phyloP scores from a whole-genome alignment of 2,329 filamentous ascomycete genomes.

The Phoma sp. region DNA sequence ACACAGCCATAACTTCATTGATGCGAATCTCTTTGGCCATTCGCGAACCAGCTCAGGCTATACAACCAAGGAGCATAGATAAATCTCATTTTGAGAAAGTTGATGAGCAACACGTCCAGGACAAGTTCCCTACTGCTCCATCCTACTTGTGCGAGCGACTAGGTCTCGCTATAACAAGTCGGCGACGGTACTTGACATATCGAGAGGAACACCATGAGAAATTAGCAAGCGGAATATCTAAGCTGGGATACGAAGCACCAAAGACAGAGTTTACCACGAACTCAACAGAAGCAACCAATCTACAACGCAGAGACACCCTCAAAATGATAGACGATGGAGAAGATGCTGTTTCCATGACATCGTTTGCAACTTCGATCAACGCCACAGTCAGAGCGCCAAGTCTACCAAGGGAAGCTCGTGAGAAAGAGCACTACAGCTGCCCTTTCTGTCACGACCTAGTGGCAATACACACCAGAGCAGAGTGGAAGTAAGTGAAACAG shows the following conservation, averaged over 20 bases:
- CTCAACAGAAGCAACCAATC: constrained; percentile 26
- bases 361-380: constrained; percentile 30
- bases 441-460: constrained; percentile 41
- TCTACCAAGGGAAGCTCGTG: constrained; percentile 29
- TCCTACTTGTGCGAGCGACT: constrained; percentile 31
- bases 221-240: constrained; percentile 29
- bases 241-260: constrained; percentile 27
- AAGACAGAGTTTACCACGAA: constrained; percentile 27
- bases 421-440: constrained; percentile 39
- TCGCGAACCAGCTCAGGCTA: constrained; percentile 43
- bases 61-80: constrained; percentile 36
- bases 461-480: constrained; percentile 20
- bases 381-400: constrained; percentile 31
- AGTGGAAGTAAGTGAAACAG: constrained; percentile 30
- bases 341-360: no score
- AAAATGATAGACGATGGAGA: constrained; percentile 21
- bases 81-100: constrained; percentile 35
- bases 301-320: constrained; percentile 4
- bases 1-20: constrained; percentile 37
- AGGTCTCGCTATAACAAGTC: constrained; percentile 39
- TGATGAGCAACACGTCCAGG: constrained; percentile 26
- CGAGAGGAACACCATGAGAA: constrained; percentile 43
- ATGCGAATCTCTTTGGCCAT: constrained; percentile 45
- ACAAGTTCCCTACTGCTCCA: neutral
- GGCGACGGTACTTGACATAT: constrained; percentile 45